These are phyloP conservation scores for Candida hungchunana DNA, from an alignment of 805 yeast genomes.

Conservation along the genomic window DNA sequence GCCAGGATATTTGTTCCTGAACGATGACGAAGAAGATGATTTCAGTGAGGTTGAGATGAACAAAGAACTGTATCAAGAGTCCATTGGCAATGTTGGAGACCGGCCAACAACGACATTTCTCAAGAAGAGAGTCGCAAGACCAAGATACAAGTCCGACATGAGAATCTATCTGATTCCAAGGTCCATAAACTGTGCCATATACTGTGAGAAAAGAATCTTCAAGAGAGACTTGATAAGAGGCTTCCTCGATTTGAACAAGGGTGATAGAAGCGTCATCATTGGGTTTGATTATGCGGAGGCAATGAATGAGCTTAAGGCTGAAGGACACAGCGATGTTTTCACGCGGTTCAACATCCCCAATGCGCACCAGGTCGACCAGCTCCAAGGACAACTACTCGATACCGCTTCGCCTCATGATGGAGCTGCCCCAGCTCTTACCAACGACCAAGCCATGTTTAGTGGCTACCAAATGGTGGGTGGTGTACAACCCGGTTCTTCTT, in stretches of 20 bases:
- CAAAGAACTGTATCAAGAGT: conserved; percentile 18
- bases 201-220: conserved; percentile 46
- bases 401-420: too few relatives aligned
- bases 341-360: conserved; percentile 16
- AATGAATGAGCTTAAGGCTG: conserved; percentile 14
- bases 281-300: conserved; percentile 28
- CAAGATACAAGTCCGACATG: conserved; percentile 60
- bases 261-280: conserved; percentile 27
- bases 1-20: conserved; percentile 46
- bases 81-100: conserved; percentile 32
- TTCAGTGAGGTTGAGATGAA: conserved; percentile 18
- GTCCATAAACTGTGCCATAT: conserved; percentile 35
- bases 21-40: conserved; percentile 41
- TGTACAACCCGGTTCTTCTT: too few relatives aligned
- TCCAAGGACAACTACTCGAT: conserved; percentile 5
- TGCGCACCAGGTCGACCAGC: conserved; percentile 12
- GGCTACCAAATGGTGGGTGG: too few relatives aligned
- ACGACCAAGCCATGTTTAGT: too few relatives aligned
- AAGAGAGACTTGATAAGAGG: conserved; percentile 50
- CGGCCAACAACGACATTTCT: conserved; percentile 45
- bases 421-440: too few relatives aligned
- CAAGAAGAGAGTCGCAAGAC: conserved; percentile 56
- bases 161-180: conserved; percentile 53
- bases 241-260: conserved; percentile 34
- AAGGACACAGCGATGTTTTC: conserved; percentile 17